A percentile compares a stretch with the other conserved stretches of the same genome.
These are phyloP conservation scores for Diaporthe sp. DNA, from an alignment of 2,329 filamentous ascomycete species.

Conservation along the genomic window DNA sequence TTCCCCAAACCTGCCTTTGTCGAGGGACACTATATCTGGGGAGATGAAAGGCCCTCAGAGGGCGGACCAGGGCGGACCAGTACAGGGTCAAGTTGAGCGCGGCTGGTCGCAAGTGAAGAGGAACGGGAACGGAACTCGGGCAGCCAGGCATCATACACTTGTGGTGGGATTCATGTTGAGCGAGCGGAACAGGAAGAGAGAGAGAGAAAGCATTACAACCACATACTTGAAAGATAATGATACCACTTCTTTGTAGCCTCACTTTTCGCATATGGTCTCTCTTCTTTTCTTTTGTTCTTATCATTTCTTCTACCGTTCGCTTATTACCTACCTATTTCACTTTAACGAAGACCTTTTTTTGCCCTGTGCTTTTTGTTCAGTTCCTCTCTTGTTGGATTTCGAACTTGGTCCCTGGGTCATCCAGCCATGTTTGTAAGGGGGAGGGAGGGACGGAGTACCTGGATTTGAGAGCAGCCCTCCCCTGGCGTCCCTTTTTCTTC, in stretches of 20 bases:
- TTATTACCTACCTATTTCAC: neutral
- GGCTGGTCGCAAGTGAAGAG: neutral
- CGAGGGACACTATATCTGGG: neutral
- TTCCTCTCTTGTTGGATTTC: neutral
- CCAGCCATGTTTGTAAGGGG: too few species aligned
- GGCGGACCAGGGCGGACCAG: neutral
- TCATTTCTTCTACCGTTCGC: neutral
- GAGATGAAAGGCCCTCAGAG: neutral
- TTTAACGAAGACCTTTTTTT: neutral
- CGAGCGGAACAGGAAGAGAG: slow-evolving; percentile 1
- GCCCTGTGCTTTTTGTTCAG: neutral
- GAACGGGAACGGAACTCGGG: neutral
- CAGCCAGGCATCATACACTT: slow-evolving; percentile 29
- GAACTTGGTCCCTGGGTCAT: neutral
- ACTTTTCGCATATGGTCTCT: neutral
- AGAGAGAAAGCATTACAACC: neutral
- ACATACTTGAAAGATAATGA: slow-evolving; percentile 35
- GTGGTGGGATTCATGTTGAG: slow-evolving; percentile 19
- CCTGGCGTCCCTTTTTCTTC: too few species aligned
- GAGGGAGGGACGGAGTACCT: too few species aligned
- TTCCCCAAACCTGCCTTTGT: neutral
- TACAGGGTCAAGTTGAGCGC: neutral
- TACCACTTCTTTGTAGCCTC: slow-evolving; percentile 23
- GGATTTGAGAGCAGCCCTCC: too few species aligned
- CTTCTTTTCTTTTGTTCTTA: neutral